Base-by-base conservation (phyloP, 2,329 filamentous ascomycete genomes). In the Sarocladium kiliense region DNA sequence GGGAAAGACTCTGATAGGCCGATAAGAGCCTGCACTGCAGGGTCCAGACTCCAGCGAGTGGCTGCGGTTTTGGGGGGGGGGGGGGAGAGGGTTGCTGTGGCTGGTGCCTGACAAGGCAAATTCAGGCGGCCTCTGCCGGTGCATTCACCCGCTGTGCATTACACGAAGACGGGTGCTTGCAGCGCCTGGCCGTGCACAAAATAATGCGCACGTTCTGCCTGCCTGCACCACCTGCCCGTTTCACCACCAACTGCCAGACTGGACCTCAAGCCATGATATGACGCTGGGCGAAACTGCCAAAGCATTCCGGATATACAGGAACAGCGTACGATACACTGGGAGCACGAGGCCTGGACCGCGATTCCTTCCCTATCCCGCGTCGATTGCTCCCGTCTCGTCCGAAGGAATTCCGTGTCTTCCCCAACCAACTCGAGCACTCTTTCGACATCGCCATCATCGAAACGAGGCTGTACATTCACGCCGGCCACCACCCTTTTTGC, bases 141-240 rank as follows among this genome's bases (percentile, higher is more conserved):
- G 36, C 16, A 39, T 39, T 39, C 36, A 39, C 9, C 36, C 16
- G 16, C n/a, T 39, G n/a, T 49, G 44, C 44, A 32, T 21, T 49
- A 27, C 41, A 6, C 25, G 7, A 14, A 14, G 39, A 23, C 19
- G 44, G 23, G n/a, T 51, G 4, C 25, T 36, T 18, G 3, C 47
- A 27, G 11, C 30, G 23, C 30, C 25, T 18, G 27, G 7, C 26
- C 23, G 26, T 51, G 47, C 47, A 51, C 47, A 51, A 51, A 51
- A 51, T 51, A 51, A 51, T 51, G 47, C 47, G 27, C 47, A n/a
- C 47, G 47, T 51, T 51, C 47, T 51, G 47, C 47, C 47, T 34
- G n/a, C 16, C 7, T 23, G 47, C 47, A 51, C 47, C 47, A 51
- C 47, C 47, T 51, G 47, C 47, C 47, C 18, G 30, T 21, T 34